Evolutionary conservation across 129 eudicot species (phyloP).

Genomic region (Pseudognaphalium luteoalbum): DNA sequence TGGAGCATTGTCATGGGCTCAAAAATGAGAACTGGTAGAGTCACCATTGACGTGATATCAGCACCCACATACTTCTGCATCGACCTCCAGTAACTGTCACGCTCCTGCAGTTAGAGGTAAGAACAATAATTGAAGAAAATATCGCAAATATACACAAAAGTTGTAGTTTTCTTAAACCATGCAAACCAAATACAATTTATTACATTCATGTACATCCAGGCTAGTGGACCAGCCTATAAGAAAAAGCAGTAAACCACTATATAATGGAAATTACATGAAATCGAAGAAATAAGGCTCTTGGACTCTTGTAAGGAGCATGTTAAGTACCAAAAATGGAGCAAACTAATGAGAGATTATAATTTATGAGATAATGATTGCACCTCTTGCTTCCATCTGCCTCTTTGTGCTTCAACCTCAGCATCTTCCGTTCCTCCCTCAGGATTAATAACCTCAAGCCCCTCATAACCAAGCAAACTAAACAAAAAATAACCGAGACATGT

Average conservation of each 20-base stretch:
- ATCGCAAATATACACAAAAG: slow-evolving; percentile 5
- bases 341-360: neutral
- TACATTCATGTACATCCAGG: neutral
- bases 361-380: slow-evolving; percentile 33
- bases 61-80: slow-evolving; percentile 93
- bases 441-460: slow-evolving; percentile 84
- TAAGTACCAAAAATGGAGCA: slow-evolving; percentile 7
- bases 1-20: slow-evolving; percentile 99
- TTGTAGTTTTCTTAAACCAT: neutral
- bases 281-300: neutral
- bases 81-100: slow-evolving; percentile 92
- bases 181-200: slow-evolving; percentile 6
- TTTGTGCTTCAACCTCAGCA: slow-evolving; percentile 82
- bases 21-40: slow-evolving; percentile 87
- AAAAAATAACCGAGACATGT: slow-evolving; percentile 9
- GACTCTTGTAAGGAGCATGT: neutral
- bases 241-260: slow-evolving; percentile 1
- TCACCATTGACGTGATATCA: slow-evolving; percentile 94
- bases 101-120: slow-evolving; percentile 54
- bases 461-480: slow-evolving; percentile 67
- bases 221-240: slow-evolving; percentile 1
- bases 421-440: slow-evolving; percentile 95
- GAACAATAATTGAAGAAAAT: neutral
- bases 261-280: slow-evolving; percentile 13
- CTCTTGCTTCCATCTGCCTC: slow-evolving; percentile 89